Conservation (phyloP, 1,284 basidiomycete species). For the Ustilago loliicola region DNA sequence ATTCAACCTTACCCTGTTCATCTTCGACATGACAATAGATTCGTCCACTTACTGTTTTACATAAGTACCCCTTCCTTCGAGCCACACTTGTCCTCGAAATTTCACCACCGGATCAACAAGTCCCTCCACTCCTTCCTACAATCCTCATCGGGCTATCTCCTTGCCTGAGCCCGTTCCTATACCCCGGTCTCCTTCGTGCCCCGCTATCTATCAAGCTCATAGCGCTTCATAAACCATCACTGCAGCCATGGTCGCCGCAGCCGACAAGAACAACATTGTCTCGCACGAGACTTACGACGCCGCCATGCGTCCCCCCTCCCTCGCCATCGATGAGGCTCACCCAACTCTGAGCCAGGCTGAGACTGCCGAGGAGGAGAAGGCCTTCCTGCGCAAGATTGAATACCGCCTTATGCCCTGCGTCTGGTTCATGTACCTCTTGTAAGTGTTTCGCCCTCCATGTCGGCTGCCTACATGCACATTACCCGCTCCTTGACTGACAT, state of each 20-base stretch:
- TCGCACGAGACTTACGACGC: constrained; percentile 16
- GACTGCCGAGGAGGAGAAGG: constrained; percentile 65
- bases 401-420: constrained; percentile 69
- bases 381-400: constrained; percentile 71
- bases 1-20: too few relatives aligned
- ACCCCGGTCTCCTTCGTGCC: too few relatives aligned
- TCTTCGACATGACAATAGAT: neutral
- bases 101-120: too few relatives aligned
- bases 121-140: too few relatives aligned
- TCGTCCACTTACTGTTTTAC: neutral
- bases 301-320: constrained; percentile 15
- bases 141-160: too few relatives aligned
- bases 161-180: neutral
- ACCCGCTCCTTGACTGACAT: neutral
- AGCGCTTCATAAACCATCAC: neutral
- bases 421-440: constrained; percentile 69
- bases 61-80: neutral
- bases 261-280: constrained; percentile 16
- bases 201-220: too few relatives aligned
- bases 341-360: constrained; percentile 11
- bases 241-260: constrained; percentile 5
- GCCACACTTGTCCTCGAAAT: neutral
- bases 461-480: neutral
- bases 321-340: constrained; percentile 20
- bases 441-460: neutral